These are phyloP conservation scores for Fusarium sp. DNA, from an alignment of 2,329 filamentous ascomycete genomes.

Conservation along the genomic window DNA sequence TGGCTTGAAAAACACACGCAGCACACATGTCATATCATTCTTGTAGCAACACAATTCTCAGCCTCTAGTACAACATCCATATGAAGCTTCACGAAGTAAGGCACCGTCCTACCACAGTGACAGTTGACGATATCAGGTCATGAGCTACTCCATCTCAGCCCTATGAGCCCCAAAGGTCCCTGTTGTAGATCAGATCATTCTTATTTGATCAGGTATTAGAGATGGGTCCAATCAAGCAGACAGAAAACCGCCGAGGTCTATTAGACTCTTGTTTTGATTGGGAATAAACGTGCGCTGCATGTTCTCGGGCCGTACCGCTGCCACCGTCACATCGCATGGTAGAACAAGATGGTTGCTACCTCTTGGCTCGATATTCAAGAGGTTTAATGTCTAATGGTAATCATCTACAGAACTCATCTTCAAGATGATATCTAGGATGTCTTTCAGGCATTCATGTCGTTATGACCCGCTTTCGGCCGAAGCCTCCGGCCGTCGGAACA, in stretches of 20 bases:
- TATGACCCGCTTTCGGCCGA: constrained; percentile 31
- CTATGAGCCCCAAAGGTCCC: neutral
- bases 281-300: constrained; percentile 15
- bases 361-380: neutral
- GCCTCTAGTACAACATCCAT: neutral
- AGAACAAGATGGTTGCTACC: neutral
- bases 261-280: neutral
- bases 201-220: neutral
- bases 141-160: neutral
- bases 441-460: neutral
- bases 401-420: neutral
- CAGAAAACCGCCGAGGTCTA: neutral
- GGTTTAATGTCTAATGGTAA: neutral
- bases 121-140: neutral
- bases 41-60: neutral
- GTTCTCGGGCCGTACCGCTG: constrained; percentile 32
- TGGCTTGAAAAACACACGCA: neutral
- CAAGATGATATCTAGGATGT: neutral
- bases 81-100: neutral
- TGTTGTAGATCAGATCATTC: neutral
- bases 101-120: neutral
- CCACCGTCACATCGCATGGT: neutral
- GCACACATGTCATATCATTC: neutral
- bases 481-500: constrained; percentile 11
- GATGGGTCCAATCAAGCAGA: neutral